phyloP scores from a whole-genome alignment of 352 stramenopile species.

The Phytopythium cucurbitacearum region DNA sequence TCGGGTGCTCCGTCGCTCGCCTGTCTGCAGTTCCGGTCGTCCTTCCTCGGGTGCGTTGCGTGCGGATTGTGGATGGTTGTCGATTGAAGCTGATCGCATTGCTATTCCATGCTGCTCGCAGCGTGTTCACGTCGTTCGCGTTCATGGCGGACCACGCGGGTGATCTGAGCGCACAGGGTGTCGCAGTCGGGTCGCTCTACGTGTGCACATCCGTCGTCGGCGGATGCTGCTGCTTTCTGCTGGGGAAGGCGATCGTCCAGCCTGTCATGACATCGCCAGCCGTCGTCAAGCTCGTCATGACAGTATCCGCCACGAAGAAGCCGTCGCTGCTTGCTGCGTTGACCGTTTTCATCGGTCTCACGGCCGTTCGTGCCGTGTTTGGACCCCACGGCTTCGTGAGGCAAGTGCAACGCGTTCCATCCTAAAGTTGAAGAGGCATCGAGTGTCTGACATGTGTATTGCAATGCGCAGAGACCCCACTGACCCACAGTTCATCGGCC shows the following conservation, averaged over 20 bases:
- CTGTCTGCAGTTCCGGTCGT: constrained; percentile 62
- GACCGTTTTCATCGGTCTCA: constrained; percentile 30
- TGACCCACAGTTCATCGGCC: constrained; percentile 69
- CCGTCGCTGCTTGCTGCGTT: constrained; percentile 29
- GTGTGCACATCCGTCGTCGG: constrained; percentile 44
- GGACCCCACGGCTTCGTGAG: constrained; percentile 62
- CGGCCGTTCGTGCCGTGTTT: constrained; percentile 35
- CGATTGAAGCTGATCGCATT: constrained; percentile 3
- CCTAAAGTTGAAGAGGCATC: not conserved
- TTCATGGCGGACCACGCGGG: constrained; percentile 86
- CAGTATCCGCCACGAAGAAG: constrained; percentile 16
- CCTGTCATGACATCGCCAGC: constrained; percentile 10
- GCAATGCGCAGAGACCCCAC: constrained; percentile 54
- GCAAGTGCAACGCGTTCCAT: constrained; percentile 13
- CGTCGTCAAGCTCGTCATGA: constrained; percentile 7
- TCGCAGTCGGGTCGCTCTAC: constrained; percentile 52
- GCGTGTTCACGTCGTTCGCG: constrained; percentile 85
- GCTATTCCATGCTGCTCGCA: constrained; percentile 12
- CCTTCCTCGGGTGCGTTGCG: constrained; percentile 65
- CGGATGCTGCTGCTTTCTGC: constrained; percentile 50
- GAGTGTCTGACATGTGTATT: not conserved
- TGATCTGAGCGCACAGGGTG: constrained; percentile 44
- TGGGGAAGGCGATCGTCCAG: constrained; percentile 33
- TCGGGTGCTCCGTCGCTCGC: constrained; percentile 24
- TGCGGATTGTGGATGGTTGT: not conserved